Evolutionary conservation across 768 basidiomycete species (phyloP).

Genomic region (Lactarius psammicola): DNA sequence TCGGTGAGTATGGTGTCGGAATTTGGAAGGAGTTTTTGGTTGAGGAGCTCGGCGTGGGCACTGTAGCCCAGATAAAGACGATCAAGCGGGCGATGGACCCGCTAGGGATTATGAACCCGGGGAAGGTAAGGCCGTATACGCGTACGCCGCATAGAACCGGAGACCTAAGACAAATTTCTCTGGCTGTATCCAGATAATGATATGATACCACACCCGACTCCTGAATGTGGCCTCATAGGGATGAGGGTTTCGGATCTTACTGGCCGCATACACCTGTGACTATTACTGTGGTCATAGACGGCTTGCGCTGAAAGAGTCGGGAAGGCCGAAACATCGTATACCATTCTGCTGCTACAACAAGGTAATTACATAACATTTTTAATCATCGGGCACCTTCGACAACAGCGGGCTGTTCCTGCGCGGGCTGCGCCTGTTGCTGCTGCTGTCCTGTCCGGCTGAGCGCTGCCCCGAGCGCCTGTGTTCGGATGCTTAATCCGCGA

Average conservation of each 20-base stretch:
- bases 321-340: background rate
- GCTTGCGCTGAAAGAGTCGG: too few relatives aligned
- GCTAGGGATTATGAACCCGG: conserved; percentile 75
- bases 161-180: background rate
- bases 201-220: background rate
- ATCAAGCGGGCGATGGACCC: conserved; percentile 79
- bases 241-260: too few relatives aligned
- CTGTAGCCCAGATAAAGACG: conserved; percentile 79
- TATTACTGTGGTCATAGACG: background rate
- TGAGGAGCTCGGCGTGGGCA: conserved; percentile 78
- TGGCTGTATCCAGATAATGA: conserved; percentile 22
- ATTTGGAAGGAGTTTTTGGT: conserved; percentile 77
- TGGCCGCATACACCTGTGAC: too few relatives aligned
- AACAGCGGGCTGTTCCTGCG: conserved; percentile 27
- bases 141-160: too few relatives aligned
- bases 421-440: conserved; percentile 16
- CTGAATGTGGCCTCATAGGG: too few relatives aligned
- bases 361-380: conserved; percentile 5
- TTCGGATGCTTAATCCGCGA: conserved; percentile 85
- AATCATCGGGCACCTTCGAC: conserved; percentile 32
- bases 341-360: conserved; percentile 2
- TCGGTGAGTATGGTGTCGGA: conserved; percentile 86
- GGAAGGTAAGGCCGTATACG: conserved; percentile 51
- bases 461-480: conserved; percentile 85
- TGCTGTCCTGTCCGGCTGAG: conserved; percentile 43